These are phyloP conservation scores for Penicillium sp. DNA, from an alignment of 2,329 filamentous ascomycete species.

Conservation along the genomic window DNA sequence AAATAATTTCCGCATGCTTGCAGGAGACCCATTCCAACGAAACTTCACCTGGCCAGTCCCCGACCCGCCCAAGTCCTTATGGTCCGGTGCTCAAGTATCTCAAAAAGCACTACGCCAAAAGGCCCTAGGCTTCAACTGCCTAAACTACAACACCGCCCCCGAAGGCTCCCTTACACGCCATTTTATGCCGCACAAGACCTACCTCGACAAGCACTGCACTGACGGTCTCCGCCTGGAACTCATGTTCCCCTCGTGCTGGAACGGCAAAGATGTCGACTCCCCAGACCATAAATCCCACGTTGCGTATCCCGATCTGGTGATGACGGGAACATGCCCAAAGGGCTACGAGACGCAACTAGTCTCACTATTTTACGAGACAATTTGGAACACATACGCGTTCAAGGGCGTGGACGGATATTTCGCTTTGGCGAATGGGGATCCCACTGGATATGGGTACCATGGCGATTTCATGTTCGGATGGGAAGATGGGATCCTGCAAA, in stretches of 20 bases:
- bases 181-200: conserved; percentile 75
- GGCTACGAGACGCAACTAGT: conserved; percentile 68
- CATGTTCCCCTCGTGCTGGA: conserved; percentile 90
- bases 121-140: conserved; percentile 90
- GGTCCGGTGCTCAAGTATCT: conserved; percentile 65
- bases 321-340: conserved; percentile 72
- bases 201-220: conserved; percentile 76
- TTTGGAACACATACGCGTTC: conserved; percentile 73
- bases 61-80: conserved; percentile 68
- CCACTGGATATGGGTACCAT: conserved; percentile 72
- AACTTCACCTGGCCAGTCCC: conserved; percentile 70
- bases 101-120: conserved; percentile 75
- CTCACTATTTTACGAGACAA: conserved; percentile 81
- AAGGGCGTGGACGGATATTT: conserved; percentile 66
- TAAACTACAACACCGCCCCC: conserved; percentile 69
- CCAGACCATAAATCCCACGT: conserved; percentile 65
- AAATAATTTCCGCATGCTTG: conserved; percentile 75
- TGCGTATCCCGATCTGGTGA: conserved; percentile 75
- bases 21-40: conserved; percentile 68
- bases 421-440: conserved; percentile 75
- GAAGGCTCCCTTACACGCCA: conserved; percentile 81
- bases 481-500: conserved; percentile 67
- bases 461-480: conserved; percentile 81
- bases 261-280: conserved; percentile 63
- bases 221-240: conserved; percentile 80